These are phyloP conservation scores for Ceratocystis lukuohia DNA, from an alignment of 2,329 filamentous ascomycete genomes.

Conservation along the genomic window DNA sequence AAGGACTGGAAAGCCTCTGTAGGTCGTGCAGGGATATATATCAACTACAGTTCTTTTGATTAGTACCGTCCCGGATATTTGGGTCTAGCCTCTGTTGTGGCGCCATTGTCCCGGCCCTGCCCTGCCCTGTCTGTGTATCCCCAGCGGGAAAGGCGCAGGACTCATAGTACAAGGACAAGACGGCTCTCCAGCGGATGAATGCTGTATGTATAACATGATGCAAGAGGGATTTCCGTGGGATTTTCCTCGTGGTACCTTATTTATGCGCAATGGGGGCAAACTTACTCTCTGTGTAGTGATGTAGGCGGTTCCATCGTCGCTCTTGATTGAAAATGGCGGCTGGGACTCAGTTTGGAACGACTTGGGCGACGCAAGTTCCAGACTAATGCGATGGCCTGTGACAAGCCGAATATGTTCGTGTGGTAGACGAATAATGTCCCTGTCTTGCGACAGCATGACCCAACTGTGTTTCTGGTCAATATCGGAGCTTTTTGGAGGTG, in stretches of 20 bases:
- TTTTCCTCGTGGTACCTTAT: background rate
- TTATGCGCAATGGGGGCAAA: background rate
- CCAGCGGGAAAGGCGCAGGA: background rate
- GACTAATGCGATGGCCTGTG: conserved; percentile 63
- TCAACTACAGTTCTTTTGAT: conserved; percentile 42
- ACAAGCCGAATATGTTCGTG: conserved; percentile 71
- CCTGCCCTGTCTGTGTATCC: too few species aligned
- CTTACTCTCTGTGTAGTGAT: conserved; percentile 75
- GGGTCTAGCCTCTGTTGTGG: background rate
- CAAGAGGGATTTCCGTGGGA: background rate
- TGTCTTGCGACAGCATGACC: conserved; percentile 74
- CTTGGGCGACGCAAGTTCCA: conserved; percentile 59
- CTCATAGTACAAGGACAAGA: background rate
- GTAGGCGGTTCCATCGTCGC: conserved; percentile 61
- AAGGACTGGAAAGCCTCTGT: conserved; percentile 70
- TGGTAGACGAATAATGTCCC: conserved; percentile 69
- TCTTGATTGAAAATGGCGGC: conserved; percentile 33
- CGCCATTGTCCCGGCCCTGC: too few species aligned
- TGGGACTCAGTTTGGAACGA: conserved; percentile 43
- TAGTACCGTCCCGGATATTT: conserved; percentile 4
- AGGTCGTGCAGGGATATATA: conserved; percentile 67
- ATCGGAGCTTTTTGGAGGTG: conserved; percentile 24
- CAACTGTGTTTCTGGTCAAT: conserved; percentile 51
- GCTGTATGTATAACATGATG: background rate
- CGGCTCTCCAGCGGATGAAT: background rate